A percentile compares a stretch with the other conserved stretches of the same genome.
Conservation (phyloP, 257 asterid species). For the Coffea canephora region DNA sequence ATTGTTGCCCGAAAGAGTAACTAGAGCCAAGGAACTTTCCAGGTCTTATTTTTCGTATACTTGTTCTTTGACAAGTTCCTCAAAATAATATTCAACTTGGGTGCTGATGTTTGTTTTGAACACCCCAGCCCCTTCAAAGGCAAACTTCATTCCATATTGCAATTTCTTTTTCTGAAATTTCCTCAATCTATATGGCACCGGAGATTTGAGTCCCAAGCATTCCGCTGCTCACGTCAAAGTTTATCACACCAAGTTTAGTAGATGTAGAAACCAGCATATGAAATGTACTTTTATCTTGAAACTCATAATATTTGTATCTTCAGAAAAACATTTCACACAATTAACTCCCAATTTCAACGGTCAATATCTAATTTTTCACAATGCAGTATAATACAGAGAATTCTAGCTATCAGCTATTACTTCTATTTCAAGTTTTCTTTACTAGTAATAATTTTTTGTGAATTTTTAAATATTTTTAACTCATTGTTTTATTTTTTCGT, state of each 20-base stretch:
- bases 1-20: slow-evolving; percentile 66
- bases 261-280: background rate
- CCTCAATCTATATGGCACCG: slow-evolving; percentile 58
- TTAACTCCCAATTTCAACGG: no score
- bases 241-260: no score
- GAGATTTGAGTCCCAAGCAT: slow-evolving; percentile 57
- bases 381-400: no score
- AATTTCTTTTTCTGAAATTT: slow-evolving; percentile 38
- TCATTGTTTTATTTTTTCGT: no score
- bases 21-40: slow-evolving; percentile 47
- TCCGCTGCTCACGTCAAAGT: slow-evolving; percentile 43
- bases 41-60: slow-evolving; percentile 45
- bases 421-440: no score
- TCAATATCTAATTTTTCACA: no score
- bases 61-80: slow-evolving; percentile 35
- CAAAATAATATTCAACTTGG: slow-evolving; percentile 54
- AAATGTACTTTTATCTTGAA: no score
- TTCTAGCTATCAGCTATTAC: no score
- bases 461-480: no score
- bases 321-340: no score
- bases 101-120: slow-evolving; percentile 64
- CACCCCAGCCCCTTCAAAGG: slow-evolving; percentile 86
- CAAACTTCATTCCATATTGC: slow-evolving; percentile 66
- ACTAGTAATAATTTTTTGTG: no score
- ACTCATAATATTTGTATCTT: background rate